These are phyloP conservation scores for Protomyces inundatus DNA, from an alignment of 1,139 yeast genomes.

Conservation along the genomic window DNA sequence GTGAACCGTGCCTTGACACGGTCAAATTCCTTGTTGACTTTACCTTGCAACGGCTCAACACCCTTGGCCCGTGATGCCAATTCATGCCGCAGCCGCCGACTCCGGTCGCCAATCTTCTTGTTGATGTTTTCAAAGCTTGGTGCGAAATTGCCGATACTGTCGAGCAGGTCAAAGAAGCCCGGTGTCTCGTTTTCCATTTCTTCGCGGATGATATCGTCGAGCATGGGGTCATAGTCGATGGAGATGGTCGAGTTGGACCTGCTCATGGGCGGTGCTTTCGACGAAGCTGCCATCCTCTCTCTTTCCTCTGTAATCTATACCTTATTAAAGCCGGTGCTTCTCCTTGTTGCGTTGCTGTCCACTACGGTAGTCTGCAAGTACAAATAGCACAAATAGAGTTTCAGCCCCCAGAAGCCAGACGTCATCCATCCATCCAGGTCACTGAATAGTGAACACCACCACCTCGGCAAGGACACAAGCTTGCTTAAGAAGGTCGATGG, in stretches of 20 bases:
- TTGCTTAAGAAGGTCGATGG: background rate
- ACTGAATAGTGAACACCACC: background rate
- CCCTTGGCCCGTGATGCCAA: constrained; percentile 4
- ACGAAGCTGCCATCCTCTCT: background rate
- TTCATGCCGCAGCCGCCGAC: constrained; percentile 12
- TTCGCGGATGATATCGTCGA: constrained; percentile 23
- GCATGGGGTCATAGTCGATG: constrained; percentile 23
- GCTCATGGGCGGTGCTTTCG: constrained; percentile 11
- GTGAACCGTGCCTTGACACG: constrained; percentile 36
- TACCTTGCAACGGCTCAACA: constrained; percentile 25
- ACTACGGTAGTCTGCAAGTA: too few relatives aligned
- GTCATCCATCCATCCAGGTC: background rate
- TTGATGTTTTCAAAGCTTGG: constrained; percentile 24
- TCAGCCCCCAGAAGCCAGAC: background rate
- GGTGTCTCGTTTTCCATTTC: constrained; percentile 22
- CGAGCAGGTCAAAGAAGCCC: constrained; percentile 16
- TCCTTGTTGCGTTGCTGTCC: background rate
- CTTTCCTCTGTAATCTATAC: background rate
- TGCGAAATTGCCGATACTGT: constrained; percentile 18
- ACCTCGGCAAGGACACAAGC: background rate
- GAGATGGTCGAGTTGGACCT: constrained; percentile 8
- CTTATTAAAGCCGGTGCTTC: background rate
- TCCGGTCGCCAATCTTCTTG: constrained; percentile 10
- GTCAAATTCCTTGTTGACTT: constrained; percentile 37
- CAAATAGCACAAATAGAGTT: too few relatives aligned